These are phyloP conservation scores for Corynespora cassiicola DNA, from an alignment of 2,329 filamentous ascomycete genomes.

Conservation along the genomic window DNA sequence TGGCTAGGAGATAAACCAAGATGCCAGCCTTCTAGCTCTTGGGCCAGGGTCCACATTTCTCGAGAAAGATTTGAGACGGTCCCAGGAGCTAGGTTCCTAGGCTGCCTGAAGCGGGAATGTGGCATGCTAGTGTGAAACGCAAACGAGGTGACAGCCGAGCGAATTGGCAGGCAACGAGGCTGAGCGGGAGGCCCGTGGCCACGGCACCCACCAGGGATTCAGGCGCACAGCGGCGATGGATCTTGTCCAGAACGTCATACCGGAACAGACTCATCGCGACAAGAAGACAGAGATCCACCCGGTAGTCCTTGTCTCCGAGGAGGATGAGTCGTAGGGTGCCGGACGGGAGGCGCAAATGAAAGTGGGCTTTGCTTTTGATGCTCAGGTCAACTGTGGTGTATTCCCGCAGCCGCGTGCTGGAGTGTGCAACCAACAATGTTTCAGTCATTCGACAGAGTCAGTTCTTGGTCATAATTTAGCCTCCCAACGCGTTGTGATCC, in stretches of 20 bases:
- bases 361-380: too few species aligned
- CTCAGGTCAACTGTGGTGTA: not conserved
- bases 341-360: too few species aligned
- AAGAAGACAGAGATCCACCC: not conserved
- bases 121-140: conserved; percentile 7
- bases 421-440: too few species aligned
- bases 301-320: not conserved
- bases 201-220: too few species aligned
- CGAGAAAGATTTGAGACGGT: not conserved
- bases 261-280: not conserved
- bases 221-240: too few species aligned
- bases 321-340: too few species aligned
- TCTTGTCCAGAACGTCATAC: too few species aligned
- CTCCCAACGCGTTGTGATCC: too few species aligned
- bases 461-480: too few species aligned
- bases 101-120: too few species aligned
- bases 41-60: conserved; percentile 3
- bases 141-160: conserved; percentile 1
- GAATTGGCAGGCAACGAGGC: conserved; percentile 2
- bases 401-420: too few species aligned
- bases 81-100: too few species aligned
- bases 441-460: not conserved
- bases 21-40: conserved; percentile 4
- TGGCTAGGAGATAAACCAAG: conserved; percentile 1
- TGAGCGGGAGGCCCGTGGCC: not conserved